phyloP scores from a whole-genome alignment of 73 alveolate genomes.

The Stentor coeruleus region DNA sequence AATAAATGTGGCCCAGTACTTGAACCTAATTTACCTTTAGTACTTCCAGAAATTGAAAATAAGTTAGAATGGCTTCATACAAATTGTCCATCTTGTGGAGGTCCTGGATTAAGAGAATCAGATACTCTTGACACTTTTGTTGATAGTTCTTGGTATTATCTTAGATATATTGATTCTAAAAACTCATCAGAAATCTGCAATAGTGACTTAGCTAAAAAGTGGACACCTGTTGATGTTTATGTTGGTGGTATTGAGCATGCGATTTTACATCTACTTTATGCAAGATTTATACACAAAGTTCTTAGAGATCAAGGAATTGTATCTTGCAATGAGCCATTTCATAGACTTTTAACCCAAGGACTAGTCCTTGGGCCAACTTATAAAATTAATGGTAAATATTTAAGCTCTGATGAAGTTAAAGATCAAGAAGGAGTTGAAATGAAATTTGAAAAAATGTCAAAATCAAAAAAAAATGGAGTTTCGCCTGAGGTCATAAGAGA shows the following conservation, averaged over 20 bases:
- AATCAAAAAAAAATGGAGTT: constrained; percentile 58
- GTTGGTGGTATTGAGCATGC: constrained; percentile 82
- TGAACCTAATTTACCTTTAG: constrained; percentile 47
- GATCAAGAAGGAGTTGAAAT: constrained; percentile 27
- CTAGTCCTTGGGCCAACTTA: constrained; percentile 60
- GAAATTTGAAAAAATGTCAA: constrained; percentile 59
- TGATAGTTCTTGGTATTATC: constrained; percentile 68
- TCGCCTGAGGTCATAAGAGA: constrained; percentile 32
- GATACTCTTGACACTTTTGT: constrained; percentile 73
- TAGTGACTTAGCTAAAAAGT: constrained; percentile 30
- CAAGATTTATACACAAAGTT: constrained; percentile 68
- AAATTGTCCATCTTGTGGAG: constrained; percentile 14
- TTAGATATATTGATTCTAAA: constrained; percentile 47
- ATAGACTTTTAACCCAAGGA: constrained; percentile 55
- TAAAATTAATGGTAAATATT: constrained; percentile 40
- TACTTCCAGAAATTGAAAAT: constrained; percentile 41
- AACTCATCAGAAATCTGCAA: constrained; percentile 31
- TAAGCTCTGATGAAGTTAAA: constrained; percentile 38
- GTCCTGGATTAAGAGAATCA: constrained; percentile 39
- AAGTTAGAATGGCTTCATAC: not conserved
- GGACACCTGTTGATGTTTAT: constrained; percentile 72
- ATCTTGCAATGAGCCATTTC: constrained; percentile 50
- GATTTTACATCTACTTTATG: constrained; percentile 63
- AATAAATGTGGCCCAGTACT: constrained; percentile 44
- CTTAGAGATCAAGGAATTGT: constrained; percentile 24